Evolutionary conservation across 305 asterid genomes (phyloP), one percentile per base, ranked within the genome.

Genomic region (Fraxinus dipetala): DNA sequence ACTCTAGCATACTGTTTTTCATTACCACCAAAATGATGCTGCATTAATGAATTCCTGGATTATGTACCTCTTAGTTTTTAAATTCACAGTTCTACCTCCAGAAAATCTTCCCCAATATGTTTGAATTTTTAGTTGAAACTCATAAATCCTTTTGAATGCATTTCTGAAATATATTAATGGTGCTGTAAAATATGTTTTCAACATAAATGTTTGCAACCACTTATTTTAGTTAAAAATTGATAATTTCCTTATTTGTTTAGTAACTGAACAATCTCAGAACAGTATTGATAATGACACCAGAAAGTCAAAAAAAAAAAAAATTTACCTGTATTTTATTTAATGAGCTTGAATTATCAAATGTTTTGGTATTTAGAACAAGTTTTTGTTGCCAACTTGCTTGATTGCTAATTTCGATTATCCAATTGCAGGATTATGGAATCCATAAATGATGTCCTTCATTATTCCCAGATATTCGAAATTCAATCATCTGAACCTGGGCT

Each of bases 391-490:
- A 69, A 31, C 43, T 14, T 69, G 24, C 40, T 69, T 79, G 79
- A 38, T 79, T 78, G 80, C 84, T 82, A 56, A 56, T 78, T 30
- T 78, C 61, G 59, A 70, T 78, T 35, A 82, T 74, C 77, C 76
- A 81, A 83, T 84, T 90, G 91, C 96, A 95, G 98, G 94, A 89
- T 84, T 86, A 93, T 95, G 98, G 92, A 88, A 86, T 89, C 97
- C 8, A 90, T 95, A 82, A 86, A 86, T 67, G 90, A 89, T 20
- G 87, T 87, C 28, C 98, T 92, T 83, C 94, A 91, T 38, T 90
- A 91, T 87, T 78, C 88, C 72, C 88, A 89, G 51, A 85, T 90
- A 70, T 92, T 85, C 84, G 94, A 91, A 61, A 84, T 90, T 82
- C 88, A 88, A 76, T 88, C 93, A 80, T 86, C 91, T 75, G 96